Evolutionary conservation across 768 basidiomycete genomes (phyloP).

Genomic region (Kwoniella mangroviensis): DNA sequence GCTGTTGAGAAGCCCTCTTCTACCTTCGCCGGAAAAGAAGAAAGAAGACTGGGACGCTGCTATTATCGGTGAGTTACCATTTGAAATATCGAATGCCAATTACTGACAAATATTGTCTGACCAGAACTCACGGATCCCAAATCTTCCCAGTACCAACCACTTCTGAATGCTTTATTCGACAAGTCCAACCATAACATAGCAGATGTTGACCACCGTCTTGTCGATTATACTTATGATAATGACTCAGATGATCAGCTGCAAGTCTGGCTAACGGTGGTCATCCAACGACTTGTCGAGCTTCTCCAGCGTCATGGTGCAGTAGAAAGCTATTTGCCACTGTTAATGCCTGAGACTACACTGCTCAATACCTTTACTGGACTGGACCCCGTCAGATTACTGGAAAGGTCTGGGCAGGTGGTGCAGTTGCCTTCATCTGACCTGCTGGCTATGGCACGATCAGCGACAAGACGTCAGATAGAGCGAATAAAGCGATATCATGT

Average conservation of each 20-base stretch:
- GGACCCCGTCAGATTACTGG: constrained; percentile 74
- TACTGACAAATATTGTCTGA: not conserved
- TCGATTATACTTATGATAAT: constrained; percentile 75
- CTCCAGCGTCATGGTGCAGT: constrained; percentile 90
- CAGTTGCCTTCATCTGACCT: constrained; percentile 50
- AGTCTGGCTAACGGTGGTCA: constrained; percentile 72
- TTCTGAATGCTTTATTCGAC: constrained; percentile 77
- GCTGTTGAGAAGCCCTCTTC: constrained; percentile 74
- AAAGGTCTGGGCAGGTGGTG: constrained; percentile 60
- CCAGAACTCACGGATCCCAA: constrained; percentile 66
- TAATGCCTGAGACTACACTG: constrained; percentile 67
- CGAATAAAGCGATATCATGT: constrained; percentile 56
- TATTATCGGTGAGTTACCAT: constrained; percentile 68
- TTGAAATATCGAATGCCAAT: not conserved
- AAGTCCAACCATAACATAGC: constrained; percentile 60
- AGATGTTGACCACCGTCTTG: constrained; percentile 61
- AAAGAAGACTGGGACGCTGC: constrained; percentile 80
- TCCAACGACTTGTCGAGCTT: constrained; percentile 74
- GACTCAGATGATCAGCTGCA: constrained; percentile 72
- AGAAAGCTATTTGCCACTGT: constrained; percentile 80
- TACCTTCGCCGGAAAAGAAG: constrained; percentile 79
- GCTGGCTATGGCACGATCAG: constrained; percentile 50
- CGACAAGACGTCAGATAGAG: constrained; percentile 49
- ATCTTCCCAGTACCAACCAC: constrained; percentile 77
- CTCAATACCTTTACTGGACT: constrained; percentile 65